These are phyloP conservation scores for Aspergillus haitiensis DNA, from an alignment of 495 filamentous ascomycete genomes.

Conservation along the genomic window DNA sequence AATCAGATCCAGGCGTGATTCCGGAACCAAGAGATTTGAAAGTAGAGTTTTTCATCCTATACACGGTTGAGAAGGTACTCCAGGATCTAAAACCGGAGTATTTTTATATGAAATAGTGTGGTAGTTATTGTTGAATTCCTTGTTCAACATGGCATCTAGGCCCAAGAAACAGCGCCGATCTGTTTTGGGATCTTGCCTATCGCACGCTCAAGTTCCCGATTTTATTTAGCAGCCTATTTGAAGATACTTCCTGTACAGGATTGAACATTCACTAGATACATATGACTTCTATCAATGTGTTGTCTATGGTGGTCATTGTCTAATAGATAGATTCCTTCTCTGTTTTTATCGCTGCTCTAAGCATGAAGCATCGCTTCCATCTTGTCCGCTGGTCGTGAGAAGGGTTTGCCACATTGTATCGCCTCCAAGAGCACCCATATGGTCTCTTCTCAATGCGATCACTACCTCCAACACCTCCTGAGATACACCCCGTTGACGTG, in stretches of 20 bases:
- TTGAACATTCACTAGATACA: not conserved
- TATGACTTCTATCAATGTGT: not conserved
- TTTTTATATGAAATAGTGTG: too few species aligned
- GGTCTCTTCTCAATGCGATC: conserved; percentile 13
- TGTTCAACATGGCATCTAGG: too few species aligned
- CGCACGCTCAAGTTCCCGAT: not conserved
- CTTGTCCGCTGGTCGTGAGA: not conserved
- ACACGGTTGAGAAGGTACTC: too few species aligned
- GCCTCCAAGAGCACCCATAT: conserved; percentile 9
- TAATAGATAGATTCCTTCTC: not conserved
- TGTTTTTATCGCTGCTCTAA: not conserved
- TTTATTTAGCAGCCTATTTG: not conserved
- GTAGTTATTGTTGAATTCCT: too few species aligned
- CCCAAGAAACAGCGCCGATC: too few species aligned
- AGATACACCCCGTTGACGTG: conserved; percentile 2
- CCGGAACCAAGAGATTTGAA: too few species aligned
- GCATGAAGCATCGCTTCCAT: not conserved
- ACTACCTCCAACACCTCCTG: conserved; percentile 11
- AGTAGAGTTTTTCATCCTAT: too few species aligned
- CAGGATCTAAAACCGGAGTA: too few species aligned
- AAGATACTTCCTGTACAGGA: not conserved
- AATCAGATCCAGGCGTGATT: too few species aligned
- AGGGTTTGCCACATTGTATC: conserved; percentile 18
- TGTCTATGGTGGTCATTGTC: not conserved
- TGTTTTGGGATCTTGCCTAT: not conserved